phyloP scores from a whole-genome alignment of 1,284 basidiomycete species.

The Leccinum griseonigrum region DNA sequence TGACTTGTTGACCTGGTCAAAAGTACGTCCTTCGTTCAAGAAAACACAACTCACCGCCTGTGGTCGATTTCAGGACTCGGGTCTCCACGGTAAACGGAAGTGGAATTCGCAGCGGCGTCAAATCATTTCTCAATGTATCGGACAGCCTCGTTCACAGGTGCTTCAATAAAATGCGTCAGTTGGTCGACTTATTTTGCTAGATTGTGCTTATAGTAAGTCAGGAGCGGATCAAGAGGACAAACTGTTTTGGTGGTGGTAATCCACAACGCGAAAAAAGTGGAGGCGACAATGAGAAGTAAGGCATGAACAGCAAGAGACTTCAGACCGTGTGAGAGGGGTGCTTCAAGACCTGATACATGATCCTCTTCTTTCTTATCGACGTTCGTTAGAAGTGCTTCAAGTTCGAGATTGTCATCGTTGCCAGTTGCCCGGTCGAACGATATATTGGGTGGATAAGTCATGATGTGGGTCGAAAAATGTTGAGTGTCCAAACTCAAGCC shows the following conservation, averaged over 20 bases:
- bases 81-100: not conserved
- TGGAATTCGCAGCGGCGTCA: not conserved
- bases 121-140: slow-evolving; percentile 1
- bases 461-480: no score
- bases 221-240: slow-evolving; percentile 1
- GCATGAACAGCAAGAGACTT: not conserved
- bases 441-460: no score
- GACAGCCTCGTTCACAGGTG: slow-evolving; percentile 1
- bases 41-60: not conserved
- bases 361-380: no score
- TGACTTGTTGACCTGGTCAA: not conserved
- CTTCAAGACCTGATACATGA: not conserved
- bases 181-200: no score
- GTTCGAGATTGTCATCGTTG: no score
- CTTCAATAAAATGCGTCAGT: not conserved
- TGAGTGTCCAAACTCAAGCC: no score
- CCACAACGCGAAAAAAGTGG: not conserved
- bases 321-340: no score
- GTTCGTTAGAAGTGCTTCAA: no score
- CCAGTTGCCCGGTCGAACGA: no score
- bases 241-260: not conserved
- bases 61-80: not conserved
- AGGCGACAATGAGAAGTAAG: not conserved
- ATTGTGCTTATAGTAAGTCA: not conserved
- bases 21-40: not conserved